Evolutionary conservation across 139 green algal species (phyloP).

Genomic region (Axilococcus clingmanii): DNA sequence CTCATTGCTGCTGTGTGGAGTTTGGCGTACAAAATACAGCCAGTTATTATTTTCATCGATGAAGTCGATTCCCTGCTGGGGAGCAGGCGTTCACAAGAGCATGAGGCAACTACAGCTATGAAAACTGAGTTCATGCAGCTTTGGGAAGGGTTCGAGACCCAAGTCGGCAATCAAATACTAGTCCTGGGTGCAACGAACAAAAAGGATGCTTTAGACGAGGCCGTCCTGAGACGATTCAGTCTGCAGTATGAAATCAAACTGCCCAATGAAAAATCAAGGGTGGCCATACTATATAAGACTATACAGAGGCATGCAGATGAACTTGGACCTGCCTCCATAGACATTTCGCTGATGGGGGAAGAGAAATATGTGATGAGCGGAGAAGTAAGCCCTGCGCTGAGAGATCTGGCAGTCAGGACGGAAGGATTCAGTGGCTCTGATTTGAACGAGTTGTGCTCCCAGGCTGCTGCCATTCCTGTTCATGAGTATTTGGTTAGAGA

Average conservation of each 20-base stretch:
- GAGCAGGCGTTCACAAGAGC: conserved; percentile 59
- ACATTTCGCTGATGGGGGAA: neutral
- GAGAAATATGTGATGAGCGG: neutral
- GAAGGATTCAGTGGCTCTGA: conserved; percentile 71
- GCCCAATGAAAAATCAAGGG: conserved; percentile 41
- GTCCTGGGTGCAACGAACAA: conserved; percentile 89
- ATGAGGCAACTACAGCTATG: conserved; percentile 77
- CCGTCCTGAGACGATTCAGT: conserved; percentile 57
- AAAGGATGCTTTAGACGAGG: conserved; percentile 55
- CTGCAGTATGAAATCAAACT: conserved; percentile 67
- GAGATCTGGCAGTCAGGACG: conserved; percentile 40
- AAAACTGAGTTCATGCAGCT: conserved; percentile 97
- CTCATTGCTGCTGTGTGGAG: conserved; percentile 76
- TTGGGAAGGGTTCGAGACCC: conserved; percentile 87
- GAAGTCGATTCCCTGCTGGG: conserved; percentile 91
- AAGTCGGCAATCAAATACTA: conserved; percentile 42
- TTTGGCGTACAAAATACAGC: conserved; percentile 82
- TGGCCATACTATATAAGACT: conserved; percentile 49
- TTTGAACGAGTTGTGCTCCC: conserved; percentile 64
- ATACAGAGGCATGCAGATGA: conserved; percentile 24
- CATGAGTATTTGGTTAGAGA: conserved; percentile 24
- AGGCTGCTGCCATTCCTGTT: conserved; percentile 44
- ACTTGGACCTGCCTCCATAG: neutral
- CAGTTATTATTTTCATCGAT: conserved; percentile 95
- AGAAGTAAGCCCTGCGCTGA: conserved; percentile 9